Evolutionary conservation across 805 yeast genomes (phyloP), one percentile per base, ranked within the genome.

Genomic region (Metschnikowia vanudenii): DNA sequence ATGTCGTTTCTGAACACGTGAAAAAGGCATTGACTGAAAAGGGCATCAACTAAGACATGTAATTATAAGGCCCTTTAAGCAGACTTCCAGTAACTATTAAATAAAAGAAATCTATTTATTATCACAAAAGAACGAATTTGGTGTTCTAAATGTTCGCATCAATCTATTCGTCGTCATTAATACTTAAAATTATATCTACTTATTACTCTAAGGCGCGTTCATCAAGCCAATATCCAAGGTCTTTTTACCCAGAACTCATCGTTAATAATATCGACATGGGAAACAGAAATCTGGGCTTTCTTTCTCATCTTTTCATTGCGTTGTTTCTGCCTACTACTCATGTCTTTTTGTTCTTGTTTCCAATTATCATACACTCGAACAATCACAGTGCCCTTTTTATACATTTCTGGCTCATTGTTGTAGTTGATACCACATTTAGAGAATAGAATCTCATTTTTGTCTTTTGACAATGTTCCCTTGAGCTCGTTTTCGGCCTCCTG

Each of bases 401-500:
- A 94, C 51, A 90, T 83, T 45, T 87, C 97, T 0, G 86, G 87
- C 65, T 92, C 97, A 53, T 88, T 81, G 62, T 94, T 94, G 67
- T 94, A 94, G 60, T 94, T 94, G 36, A 92, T 82, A 0, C 86
- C 86, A 64, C 91, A 87, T 49, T 82, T 78, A 18, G 75, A 67
- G 60, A 86, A 94, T 49, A 94, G 63, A 2, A 94, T 82, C 62
- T 94, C 99, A 61, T 94, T 87, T 62, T 94, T 94, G 58, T 92
- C 97, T 24, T 80, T 71, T 13, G 96, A 73, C 1, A 88, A 58
- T 0, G 98, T 88, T 0, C 97, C 97, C 46, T 78, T 75, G 28
- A 94, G 74, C 53, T 65, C 71, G 39, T 81, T 74, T 58, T 94
- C 97, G 0, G 98, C 95, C 31, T 89, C 94, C 52, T 80, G 79